A percentile compares a stretch with the other conserved stretches of the same genome.
Evolutionary conservation across 164 flowering plant species (phyloP).

Genomic region (Malania oleifera): DNA sequence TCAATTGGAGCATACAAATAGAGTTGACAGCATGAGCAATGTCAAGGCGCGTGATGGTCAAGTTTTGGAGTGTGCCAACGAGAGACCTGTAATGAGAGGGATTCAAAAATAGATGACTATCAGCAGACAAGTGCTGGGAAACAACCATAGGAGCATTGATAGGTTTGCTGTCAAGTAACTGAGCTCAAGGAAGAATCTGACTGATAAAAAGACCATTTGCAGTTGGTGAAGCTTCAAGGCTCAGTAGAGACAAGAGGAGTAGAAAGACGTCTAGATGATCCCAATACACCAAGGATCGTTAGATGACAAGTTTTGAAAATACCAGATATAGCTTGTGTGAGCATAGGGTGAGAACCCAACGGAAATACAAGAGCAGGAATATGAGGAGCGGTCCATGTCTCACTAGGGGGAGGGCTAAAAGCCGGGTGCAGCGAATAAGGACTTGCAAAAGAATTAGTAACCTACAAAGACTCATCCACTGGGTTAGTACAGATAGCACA

Average conservation of each 20-base stretch:
- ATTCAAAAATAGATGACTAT: not conserved
- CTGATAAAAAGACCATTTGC: not conserved
- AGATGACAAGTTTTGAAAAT: not conserved
- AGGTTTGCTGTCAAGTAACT: not conserved
- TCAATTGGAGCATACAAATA: too few species aligned
- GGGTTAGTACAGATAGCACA: not conserved
- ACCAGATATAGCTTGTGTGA: not conserved
- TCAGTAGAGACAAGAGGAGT: constrained; percentile 1
- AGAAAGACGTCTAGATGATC: not conserved
- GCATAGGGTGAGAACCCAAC: too few species aligned
- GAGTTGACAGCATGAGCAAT: too few species aligned
- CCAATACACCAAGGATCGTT: not conserved
- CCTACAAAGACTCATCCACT: too few species aligned
- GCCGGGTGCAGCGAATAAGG: constrained; percentile 1
- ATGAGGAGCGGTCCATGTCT: not conserved
- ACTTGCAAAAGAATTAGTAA: not conserved
- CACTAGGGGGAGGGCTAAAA: not conserved
- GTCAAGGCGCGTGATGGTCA: too few species aligned
- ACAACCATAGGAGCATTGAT: not conserved
- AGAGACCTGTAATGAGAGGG: not conserved
- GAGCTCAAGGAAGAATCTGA: not conserved
- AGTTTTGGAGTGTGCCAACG: too few species aligned
- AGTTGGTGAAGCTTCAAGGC: not conserved
- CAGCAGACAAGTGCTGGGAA: not conserved
- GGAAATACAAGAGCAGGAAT: not conserved